A percentile compares a stretch with the other conserved stretches of the same genome.
phyloP scores from a whole-genome alignment of 2,329 filamentous ascomycete species.

The Alternaria brassicicola region DNA sequence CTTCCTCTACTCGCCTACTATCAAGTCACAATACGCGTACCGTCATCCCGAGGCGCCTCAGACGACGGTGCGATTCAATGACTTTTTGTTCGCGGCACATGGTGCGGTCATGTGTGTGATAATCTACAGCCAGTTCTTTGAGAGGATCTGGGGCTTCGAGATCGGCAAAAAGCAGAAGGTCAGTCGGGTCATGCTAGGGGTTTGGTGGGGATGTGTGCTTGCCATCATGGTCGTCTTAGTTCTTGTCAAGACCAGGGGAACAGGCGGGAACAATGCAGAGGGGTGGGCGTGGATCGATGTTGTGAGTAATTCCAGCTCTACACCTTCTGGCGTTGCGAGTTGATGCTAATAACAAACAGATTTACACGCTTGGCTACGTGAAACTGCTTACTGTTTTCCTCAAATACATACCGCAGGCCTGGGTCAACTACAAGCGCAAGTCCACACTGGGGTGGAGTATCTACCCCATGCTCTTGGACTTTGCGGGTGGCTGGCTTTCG shows the following conservation, averaged over 20 bases:
- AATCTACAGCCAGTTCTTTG: constrained; percentile 78
- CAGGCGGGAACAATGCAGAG: constrained; percentile 54
- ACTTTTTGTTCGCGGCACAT: constrained; percentile 85
- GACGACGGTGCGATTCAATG: constrained; percentile 87
- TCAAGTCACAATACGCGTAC: constrained; percentile 81
- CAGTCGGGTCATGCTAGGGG: constrained; percentile 68
- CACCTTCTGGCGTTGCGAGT: constrained; percentile 42
- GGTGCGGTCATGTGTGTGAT: constrained; percentile 74
- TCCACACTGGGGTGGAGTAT: constrained; percentile 92
- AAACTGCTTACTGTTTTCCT: constrained; percentile 87
- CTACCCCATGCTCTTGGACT: constrained; percentile 79
- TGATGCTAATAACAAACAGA: constrained; percentile 33
- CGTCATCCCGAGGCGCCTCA: constrained; percentile 74
- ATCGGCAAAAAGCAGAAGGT: constrained; percentile 61
- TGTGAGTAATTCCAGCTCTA: constrained; percentile 60
- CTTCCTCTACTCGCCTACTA: constrained; percentile 78
- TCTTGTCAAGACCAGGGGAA: constrained; percentile 52
- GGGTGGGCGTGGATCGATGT: constrained; percentile 70
- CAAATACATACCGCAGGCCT: constrained; percentile 79
- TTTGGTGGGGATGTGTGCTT: constrained; percentile 71
- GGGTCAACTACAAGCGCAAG: constrained; percentile 81
- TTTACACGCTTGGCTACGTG: constrained; percentile 78
- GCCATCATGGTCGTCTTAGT: constrained; percentile 58
- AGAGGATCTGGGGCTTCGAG: constrained; percentile 75
- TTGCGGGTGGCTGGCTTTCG: constrained; percentile 80